phyloP scores from a whole-genome alignment of 2,329 filamentous ascomycete species.

The Rhynchosporium secalis region DNA sequence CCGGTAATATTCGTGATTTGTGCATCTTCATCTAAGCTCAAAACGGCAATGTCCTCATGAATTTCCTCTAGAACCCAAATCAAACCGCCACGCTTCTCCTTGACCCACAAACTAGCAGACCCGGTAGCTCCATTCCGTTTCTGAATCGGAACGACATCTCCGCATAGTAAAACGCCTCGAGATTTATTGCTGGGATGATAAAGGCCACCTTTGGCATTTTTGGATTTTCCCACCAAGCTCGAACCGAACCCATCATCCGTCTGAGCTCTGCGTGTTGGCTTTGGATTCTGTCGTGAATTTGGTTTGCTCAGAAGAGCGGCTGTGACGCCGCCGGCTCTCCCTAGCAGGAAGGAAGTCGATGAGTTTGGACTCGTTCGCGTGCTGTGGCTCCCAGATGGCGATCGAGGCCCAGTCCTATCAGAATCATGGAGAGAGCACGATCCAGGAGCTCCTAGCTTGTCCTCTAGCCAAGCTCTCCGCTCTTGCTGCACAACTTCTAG shows the following conservation, averaged over 20 bases:
- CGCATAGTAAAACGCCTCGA: constrained; percentile 86
- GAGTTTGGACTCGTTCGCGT: constrained; percentile 38
- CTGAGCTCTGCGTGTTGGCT: constrained; percentile 57
- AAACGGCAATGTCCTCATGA: constrained; percentile 82
- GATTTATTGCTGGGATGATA: constrained; percentile 71
- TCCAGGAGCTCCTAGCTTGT: constrained; percentile 71
- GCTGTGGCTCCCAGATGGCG: constrained; percentile 29
- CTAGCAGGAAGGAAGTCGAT: constrained; percentile 63
- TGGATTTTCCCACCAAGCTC: constrained; percentile 45
- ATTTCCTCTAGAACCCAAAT: constrained; percentile 99
- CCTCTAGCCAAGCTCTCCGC: constrained; percentile 83
- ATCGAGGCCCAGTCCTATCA: constrained; percentile 27
- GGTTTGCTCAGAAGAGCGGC: constrained; percentile 82
- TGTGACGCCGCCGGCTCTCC: constrained; percentile 69
- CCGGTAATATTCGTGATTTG: constrained; percentile 69
- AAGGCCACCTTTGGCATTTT: constrained; percentile 50
- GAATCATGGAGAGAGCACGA: constrained; percentile 43
- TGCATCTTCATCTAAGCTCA: constrained; percentile 77
- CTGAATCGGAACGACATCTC: constrained; percentile 96
- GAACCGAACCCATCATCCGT: constrained; percentile 59
- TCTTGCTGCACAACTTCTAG: constrained; percentile 92
- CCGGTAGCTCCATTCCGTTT: constrained; percentile 92
- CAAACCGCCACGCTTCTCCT: constrained; percentile 89
- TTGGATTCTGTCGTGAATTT: constrained; percentile 54
- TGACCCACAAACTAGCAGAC: constrained; percentile 96